These are phyloP conservation scores for Cytospora mali DNA, from an alignment of 2,329 filamentous ascomycete genomes.

Conservation along the genomic window DNA sequence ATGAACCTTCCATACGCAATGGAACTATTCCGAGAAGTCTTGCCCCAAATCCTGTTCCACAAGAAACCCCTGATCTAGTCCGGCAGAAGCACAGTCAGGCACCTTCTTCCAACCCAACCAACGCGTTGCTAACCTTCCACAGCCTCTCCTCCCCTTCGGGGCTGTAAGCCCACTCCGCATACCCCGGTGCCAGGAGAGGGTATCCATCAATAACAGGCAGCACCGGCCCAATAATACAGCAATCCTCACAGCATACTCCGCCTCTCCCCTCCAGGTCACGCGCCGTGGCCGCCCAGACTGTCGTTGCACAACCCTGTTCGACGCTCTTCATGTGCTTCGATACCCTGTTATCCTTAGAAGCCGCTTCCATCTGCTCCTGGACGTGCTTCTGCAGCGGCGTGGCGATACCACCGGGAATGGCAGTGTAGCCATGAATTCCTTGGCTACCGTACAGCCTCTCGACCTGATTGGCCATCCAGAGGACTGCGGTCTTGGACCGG, in stretches of 20 bases:
- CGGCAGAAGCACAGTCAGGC: background rate
- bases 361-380: slow-evolving; percentile 25
- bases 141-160: slow-evolving; percentile 40
- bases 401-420: slow-evolving; percentile 49
- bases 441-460: slow-evolving; percentile 45
- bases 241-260: slow-evolving; percentile 46
- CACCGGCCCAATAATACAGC: slow-evolving; percentile 37
- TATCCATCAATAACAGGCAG: slow-evolving; percentile 13
- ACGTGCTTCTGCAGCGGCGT: slow-evolving; percentile 37
- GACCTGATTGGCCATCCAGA: slow-evolving; percentile 50
- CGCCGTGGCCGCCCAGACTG: slow-evolving; percentile 42
- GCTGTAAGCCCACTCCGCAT: slow-evolving; percentile 38
- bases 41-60: too few species aligned
- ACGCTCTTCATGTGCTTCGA: slow-evolving; percentile 36
- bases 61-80: background rate
- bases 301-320: slow-evolving; percentile 48
- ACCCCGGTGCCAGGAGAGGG: slow-evolving; percentile 23
- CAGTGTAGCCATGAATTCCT: slow-evolving; percentile 44
- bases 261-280: slow-evolving; percentile 45
- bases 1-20: too few species aligned
- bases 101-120: slow-evolving; percentile 33
- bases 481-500: slow-evolving; percentile 48
- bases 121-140: slow-evolving; percentile 42
- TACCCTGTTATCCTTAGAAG: slow-evolving; percentile 26
- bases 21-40: too few species aligned